Base-by-base conservation (phyloP, 2,329 filamentous ascomycete species). In the Colletotrichum navitas region DNA sequence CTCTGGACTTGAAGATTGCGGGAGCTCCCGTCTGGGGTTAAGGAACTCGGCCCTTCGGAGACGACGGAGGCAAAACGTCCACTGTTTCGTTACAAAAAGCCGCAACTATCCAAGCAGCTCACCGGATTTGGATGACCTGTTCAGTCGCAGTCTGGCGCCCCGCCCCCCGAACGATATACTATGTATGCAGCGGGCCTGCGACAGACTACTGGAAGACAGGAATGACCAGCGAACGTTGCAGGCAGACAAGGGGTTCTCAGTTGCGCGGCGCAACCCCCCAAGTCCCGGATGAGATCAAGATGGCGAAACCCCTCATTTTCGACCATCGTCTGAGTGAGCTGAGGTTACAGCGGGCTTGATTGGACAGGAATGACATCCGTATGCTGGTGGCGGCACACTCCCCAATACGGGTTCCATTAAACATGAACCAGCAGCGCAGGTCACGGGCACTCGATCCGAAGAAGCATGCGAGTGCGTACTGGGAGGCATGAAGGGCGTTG, bases 41-140 rank as follows among this genome's bases (percentile, higher is more conserved):
- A 64, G 68, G 68, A 68, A 60, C 29, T 60, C 65, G 65, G 59
- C 65, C 68, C 68, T 71, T 64, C 59, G 65, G 68, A 71, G 36
- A 68, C 68, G 68, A 64, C 68, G 68, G 68, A 64, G 65, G n/a
- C 11, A 24, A 10, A 11, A 6, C 18, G 34, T 26, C 21, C 24
- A 63, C 16, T 34, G 36, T 43, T n/a, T n/a, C 5, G 18, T 14
- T 6, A n/a, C 45, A 26, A 52, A 21, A 32, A 29, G 14, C 16
- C 45, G 26, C 4, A 51, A 24, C 3, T 18, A 24, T 26, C 32
- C 8, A 51, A 62, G 43, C 29, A 62, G 5, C 24, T 18, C n/a
- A 24, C 12, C 32, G 26, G 32, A 51, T 26, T n/a, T 21, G 47
- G 45, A 63, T n/a, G n/a, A 16, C 6, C 6, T 12, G 6, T 39